Evolutionary conservation across 2,329 filamentous ascomycete genomes (phyloP).

Genomic region (Fusarium annulatum): DNA sequence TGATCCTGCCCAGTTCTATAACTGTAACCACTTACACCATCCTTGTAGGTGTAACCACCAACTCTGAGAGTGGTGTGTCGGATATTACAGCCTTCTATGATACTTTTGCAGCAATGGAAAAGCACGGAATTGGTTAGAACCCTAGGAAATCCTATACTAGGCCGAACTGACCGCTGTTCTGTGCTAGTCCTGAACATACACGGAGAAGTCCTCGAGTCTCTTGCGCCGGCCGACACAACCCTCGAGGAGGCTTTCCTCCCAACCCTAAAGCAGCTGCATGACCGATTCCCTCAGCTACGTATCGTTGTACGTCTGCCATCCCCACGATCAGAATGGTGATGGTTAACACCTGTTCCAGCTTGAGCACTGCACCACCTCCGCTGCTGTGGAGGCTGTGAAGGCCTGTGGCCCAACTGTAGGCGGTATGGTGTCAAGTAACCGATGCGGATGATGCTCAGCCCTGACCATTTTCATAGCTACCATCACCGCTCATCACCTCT

Average conservation of each 20-base stretch:
- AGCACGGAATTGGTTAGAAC: constrained; percentile 68
- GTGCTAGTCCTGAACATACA: constrained; percentile 85
- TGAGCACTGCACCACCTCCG: constrained; percentile 89
- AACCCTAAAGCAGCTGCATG: constrained; percentile 78
- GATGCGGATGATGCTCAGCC: not conserved
- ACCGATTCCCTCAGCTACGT: constrained; percentile 77
- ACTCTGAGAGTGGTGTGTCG: constrained; percentile 75
- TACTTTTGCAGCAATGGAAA: constrained; percentile 91
- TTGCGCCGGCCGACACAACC: constrained; percentile 59
- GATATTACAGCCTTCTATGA: constrained; percentile 77
- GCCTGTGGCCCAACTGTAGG: constrained; percentile 81
- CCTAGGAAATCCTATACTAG: not conserved
- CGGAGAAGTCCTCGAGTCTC: constrained; percentile 75
- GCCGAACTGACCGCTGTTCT: constrained; percentile 1
- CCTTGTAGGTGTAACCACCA: constrained; percentile 67
- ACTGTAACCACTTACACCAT: constrained; percentile 23
- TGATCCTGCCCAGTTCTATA: not conserved
- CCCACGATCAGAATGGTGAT: not conserved
- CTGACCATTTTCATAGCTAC: constrained; percentile 61
- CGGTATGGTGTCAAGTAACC: constrained; percentile 48
- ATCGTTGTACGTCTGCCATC: constrained; percentile 59
- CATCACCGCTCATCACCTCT: constrained; percentile 89
- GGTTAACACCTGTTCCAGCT: constrained; percentile 51
- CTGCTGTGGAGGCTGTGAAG: constrained; percentile 81
- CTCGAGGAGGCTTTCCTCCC: constrained; percentile 76